Conservation (phyloP, 2,329 filamentous ascomycete species). For the Penicillium sp. region DNA sequence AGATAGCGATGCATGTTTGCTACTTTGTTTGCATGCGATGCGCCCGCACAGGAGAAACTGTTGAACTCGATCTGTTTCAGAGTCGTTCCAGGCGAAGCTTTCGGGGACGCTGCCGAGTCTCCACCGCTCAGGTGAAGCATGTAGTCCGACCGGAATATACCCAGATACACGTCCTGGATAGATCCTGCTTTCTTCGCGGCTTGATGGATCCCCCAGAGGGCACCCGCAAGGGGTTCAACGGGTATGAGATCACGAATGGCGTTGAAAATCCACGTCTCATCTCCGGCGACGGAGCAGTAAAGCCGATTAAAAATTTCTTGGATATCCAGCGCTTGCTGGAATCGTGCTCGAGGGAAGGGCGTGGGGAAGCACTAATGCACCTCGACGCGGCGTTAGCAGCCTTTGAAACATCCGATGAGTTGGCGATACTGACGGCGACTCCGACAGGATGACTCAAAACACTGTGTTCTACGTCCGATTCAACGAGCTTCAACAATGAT, state of each 20-base stretch:
- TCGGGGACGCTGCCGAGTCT: not conserved
- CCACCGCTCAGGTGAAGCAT: constrained; percentile 37
- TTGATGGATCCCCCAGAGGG: constrained; percentile 40
- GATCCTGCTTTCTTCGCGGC: constrained; percentile 29
- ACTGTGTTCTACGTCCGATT: constrained; percentile 24
- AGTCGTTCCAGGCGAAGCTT: not conserved
- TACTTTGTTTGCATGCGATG: constrained; percentile 40
- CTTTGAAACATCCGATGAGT: not conserved
- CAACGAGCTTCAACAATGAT: constrained; percentile 38
- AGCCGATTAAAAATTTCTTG: constrained; percentile 60
- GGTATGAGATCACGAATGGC: constrained; percentile 33
- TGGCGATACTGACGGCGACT: constrained; percentile 24
- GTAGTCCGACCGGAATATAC: constrained; percentile 47
- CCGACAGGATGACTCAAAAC: constrained; percentile 33
- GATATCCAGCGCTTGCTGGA: constrained; percentile 52
- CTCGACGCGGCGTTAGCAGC: not conserved
- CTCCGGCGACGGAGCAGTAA: constrained; percentile 50
- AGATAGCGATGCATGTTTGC: constrained; percentile 44
- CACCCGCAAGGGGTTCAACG: constrained; percentile 34
- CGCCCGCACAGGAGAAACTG: constrained; percentile 45
- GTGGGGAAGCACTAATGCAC: constrained; percentile 29
- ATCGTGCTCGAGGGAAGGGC: constrained; percentile 32
- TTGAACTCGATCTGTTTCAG: constrained; percentile 51
- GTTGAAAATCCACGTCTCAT: constrained; percentile 39
- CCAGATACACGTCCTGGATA: constrained; percentile 35